These are phyloP conservation scores for Aspergillus avenaceus DNA, from an alignment of 495 filamentous ascomycete species.

Conservation along the genomic window DNA sequence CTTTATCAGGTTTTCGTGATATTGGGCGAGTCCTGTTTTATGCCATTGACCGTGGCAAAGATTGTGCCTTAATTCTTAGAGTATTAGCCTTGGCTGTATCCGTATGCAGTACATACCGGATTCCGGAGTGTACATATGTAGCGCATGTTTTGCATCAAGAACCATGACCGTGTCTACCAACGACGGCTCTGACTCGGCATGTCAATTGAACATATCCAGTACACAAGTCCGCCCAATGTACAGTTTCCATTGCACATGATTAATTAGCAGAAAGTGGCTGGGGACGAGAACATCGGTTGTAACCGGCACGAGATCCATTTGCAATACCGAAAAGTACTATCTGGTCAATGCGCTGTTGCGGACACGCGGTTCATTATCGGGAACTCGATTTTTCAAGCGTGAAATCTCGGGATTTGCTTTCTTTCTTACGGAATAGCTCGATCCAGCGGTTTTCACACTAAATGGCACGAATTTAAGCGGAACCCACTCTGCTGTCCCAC, in stretches of 20 bases:
- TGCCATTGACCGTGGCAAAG: too few species aligned
- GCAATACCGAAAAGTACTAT: conserved; percentile 1
- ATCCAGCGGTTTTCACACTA: not conserved
- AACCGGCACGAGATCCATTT: conserved; percentile 2
- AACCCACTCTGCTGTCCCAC: conserved; percentile 1
- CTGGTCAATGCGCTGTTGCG: conserved; percentile 15
- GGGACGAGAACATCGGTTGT: conserved; percentile 6
- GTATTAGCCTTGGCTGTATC: too few species aligned
- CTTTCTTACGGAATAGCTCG: conserved; percentile 4
- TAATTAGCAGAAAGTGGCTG: conserved; percentile 6
- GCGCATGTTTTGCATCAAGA: too few species aligned
- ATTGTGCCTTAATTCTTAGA: too few species aligned
- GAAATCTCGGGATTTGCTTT: conserved; percentile 8
- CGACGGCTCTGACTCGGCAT: too few species aligned
- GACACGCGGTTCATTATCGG: conserved; percentile 2
- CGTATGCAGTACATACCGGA: too few species aligned
- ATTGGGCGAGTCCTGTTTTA: too few species aligned
- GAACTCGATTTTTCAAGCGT: not conserved
- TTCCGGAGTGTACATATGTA: too few species aligned
- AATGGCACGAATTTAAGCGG: conserved; percentile 3
- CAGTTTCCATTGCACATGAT: not conserved
- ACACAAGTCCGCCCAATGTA: not conserved
- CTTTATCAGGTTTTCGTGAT: too few species aligned
- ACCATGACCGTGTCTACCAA: too few species aligned
- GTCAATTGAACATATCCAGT: too few species aligned